Evolutionary conservation across 2,329 filamentous ascomycete species (phyloP).

Genomic region (Colletotrichum kahawae): DNA sequence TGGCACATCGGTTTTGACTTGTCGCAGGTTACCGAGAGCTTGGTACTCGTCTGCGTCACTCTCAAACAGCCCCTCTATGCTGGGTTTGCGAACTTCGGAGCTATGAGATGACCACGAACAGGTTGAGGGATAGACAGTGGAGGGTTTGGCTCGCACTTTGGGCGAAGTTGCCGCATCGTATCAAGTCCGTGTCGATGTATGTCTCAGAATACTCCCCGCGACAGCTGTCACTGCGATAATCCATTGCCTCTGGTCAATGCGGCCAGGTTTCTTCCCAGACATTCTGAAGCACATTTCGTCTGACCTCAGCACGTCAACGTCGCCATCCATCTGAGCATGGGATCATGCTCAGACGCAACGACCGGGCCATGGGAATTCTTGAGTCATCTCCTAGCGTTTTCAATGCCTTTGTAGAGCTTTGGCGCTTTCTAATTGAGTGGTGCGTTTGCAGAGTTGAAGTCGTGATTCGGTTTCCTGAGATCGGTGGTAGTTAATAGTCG

Average conservation of each 20-base stretch:
- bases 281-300: neutral
- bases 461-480: neutral
- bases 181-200: slow-evolving; percentile 2
- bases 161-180: neutral
- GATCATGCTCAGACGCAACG: neutral
- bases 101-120: neutral
- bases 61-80: neutral
- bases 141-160: neutral
- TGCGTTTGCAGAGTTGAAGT: neutral
- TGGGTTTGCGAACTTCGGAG: neutral
- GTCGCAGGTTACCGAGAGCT: neutral
- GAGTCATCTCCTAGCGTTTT: neutral
- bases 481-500: neutral
- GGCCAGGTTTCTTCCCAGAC: neutral
- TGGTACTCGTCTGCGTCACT: neutral
- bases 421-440: neutral
- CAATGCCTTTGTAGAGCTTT: neutral
- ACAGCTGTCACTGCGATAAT: slow-evolving; percentile 2
- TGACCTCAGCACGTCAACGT: neutral
- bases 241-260: neutral
- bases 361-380: neutral
- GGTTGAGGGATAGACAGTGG: neutral
- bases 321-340: neutral
- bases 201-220: slow-evolving; percentile 2
- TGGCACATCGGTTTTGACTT: neutral